Percentiles rank a stretch among this genome's conserved stretches.
These are phyloP conservation scores for Nicotiana attenuata DNA, from an alignment of 257 asterid genomes.

Conservation along the genomic window DNA sequence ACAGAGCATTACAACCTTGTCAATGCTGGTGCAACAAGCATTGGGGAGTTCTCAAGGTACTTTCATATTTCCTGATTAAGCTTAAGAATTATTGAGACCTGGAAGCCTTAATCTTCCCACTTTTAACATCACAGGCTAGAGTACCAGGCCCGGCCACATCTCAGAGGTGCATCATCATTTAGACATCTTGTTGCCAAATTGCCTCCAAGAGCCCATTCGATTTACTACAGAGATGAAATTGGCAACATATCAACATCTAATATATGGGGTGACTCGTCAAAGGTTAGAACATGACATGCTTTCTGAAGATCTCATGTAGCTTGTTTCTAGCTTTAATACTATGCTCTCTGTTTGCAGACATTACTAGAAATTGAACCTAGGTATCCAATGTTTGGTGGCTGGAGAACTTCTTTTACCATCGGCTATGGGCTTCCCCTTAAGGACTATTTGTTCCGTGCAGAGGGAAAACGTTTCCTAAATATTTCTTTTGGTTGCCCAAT, in stretches of 20 bases:
- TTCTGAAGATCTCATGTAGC: not conserved
- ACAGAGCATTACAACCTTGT: constrained; percentile 77
- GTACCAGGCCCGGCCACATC: constrained; percentile 70
- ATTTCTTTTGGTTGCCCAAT: constrained; percentile 79
- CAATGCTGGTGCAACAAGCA: constrained; percentile 80
- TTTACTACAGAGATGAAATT: constrained; percentile 93
- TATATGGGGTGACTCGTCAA: constrained; percentile 64
- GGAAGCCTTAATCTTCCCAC: not conserved
- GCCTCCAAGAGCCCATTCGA: constrained; percentile 92
- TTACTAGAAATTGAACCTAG: constrained; percentile 92
- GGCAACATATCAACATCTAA: constrained; percentile 96
- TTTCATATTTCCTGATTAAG: constrained; percentile 9
- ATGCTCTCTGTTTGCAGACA: constrained; percentile 50
- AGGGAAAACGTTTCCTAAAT: constrained; percentile 71
- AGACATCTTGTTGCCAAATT: constrained; percentile 67
- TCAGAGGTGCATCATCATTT: constrained; percentile 79
- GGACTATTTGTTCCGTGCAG: constrained; percentile 81
- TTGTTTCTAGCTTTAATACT: constrained; percentile 18
- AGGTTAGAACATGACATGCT: constrained; percentile 39
- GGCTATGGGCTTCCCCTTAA: constrained; percentile 90
- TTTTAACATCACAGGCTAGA: constrained; percentile 59
- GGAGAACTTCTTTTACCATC: constrained; percentile 92
- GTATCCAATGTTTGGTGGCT: constrained; percentile 97
- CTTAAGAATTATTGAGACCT: not conserved
- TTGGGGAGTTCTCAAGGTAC: constrained; percentile 95